Percentiles rank a stretch among this genome's conserved stretches.
Evolutionary conservation across 2,329 filamentous ascomycete genomes (phyloP).

Genomic region (Paecilomyces fulvus): DNA sequence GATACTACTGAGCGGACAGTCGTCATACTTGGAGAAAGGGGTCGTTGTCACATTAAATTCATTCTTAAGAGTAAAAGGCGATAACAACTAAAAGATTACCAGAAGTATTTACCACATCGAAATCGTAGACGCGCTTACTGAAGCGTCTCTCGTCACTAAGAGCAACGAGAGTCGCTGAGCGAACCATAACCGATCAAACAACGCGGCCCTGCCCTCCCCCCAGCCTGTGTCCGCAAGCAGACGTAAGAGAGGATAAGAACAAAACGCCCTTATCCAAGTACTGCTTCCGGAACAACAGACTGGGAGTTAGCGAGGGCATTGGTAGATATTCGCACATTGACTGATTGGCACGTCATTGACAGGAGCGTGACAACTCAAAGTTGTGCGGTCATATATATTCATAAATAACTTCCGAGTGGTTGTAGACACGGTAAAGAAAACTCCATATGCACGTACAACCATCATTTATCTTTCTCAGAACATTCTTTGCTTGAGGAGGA

Average conservation of each 20-base stretch:
- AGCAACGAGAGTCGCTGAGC: constrained; percentile 1
- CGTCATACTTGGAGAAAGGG: background rate
- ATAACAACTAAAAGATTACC: background rate
- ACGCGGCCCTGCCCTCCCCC: constrained; percentile 23
- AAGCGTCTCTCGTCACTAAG: background rate
- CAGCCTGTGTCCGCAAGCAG: constrained; percentile 15
- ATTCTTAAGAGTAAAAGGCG: background rate
- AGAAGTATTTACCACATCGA: background rate
- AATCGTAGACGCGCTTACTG: background rate
- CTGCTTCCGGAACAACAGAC: constrained; percentile 16
- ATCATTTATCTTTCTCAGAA: constrained; percentile 21
- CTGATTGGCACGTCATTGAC: constrained; percentile 86
- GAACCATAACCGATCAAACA: constrained; percentile 11
- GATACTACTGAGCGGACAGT: no score
- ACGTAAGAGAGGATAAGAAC: constrained; percentile 16
- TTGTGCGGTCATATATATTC: constrained; percentile 55
- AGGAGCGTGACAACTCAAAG: constrained; percentile 92
- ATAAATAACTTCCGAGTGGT: constrained; percentile 1
- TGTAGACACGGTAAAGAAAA: background rate
- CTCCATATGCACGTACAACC: constrained; percentile 1
- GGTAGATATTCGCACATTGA: constrained; percentile 82
- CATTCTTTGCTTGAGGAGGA: constrained; percentile 7
- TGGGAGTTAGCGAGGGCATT: constrained; percentile 26
- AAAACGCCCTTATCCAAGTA: constrained; percentile 21
- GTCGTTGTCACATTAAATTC: background rate